Conservation (phyloP, 1,284 basidiomycete species). For the Cutaneotrichosporon arboriforme region DNA sequence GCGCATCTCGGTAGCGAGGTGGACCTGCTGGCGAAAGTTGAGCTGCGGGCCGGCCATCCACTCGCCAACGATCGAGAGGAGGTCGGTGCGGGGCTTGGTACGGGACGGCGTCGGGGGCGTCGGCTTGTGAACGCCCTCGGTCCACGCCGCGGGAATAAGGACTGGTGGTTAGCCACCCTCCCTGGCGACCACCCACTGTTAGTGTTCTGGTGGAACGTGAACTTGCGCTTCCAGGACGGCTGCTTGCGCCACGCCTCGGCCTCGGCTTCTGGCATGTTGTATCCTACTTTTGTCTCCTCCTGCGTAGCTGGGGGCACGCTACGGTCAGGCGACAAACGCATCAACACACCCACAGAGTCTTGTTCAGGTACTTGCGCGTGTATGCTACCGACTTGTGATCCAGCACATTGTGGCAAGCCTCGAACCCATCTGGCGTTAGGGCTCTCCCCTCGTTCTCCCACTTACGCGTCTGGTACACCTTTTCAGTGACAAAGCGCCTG, state of each 20-base stretch:
- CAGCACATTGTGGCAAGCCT: neutral
- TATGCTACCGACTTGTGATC: neutral
- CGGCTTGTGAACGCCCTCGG: neutral
- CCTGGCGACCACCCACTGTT: neutral
- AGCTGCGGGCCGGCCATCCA: neutral
- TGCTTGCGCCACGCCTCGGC: neutral
- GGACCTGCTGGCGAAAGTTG: neutral
- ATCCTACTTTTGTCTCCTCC: neutral
- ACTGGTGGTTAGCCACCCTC: neutral
- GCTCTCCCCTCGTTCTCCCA: neutral
- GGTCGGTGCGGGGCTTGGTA: neutral
- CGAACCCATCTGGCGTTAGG: constrained; percentile 3
- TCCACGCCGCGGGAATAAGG: neutral
- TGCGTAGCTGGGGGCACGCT: no score
- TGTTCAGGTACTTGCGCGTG: constrained; percentile 3
- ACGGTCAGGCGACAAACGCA: no score
- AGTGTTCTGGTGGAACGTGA: neutral
- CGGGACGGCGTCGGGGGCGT: neutral
- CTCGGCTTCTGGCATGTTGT: neutral
- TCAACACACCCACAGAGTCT: neutral
- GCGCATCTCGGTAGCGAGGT: neutral
- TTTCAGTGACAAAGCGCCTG: constrained; percentile 4
- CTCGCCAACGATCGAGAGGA: neutral
- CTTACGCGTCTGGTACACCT: constrained; percentile 1
- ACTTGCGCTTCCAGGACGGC: neutral